Conservation (phyloP, 2,329 filamentous ascomycete genomes). For the Neoarthrinium moseri region DNA sequence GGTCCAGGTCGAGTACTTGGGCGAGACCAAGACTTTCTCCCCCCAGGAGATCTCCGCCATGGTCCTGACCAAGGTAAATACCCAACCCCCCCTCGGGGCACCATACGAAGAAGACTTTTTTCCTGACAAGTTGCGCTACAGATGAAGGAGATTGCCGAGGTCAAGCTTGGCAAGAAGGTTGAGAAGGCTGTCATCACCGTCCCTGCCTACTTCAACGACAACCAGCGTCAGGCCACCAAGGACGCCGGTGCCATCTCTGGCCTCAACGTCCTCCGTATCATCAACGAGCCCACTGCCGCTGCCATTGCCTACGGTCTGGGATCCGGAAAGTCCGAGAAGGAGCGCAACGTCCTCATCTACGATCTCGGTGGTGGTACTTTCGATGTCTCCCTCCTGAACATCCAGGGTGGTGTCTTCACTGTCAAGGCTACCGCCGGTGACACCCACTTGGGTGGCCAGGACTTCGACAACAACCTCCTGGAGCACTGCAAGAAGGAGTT, state of each 20-base stretch:
- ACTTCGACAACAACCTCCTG: slow-evolving; percentile 94
- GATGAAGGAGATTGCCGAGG: slow-evolving; percentile 99
- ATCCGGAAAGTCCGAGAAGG: slow-evolving; percentile 91
- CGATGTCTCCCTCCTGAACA: slow-evolving; percentile 98
- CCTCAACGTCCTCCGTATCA: slow-evolving; percentile 98
- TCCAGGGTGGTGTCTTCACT: slow-evolving; percentile 98
- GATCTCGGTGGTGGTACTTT: slow-evolving; percentile 99
- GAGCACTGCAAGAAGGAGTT: slow-evolving; percentile 98
- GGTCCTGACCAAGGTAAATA: slow-evolving; percentile 87
- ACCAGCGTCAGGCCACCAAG: slow-evolving; percentile 99
- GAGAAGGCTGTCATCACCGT: slow-evolving; percentile 99
- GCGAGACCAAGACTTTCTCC: slow-evolving; percentile 93
- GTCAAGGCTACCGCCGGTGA: slow-evolving; percentile 98
- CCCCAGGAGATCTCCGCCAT: slow-evolving; percentile 99
- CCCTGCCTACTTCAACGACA: slow-evolving; percentile 99
- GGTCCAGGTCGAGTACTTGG: slow-evolving; percentile 94
- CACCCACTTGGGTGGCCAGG: slow-evolving; percentile 91
- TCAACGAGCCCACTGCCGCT: slow-evolving; percentile 98
- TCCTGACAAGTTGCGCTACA: slow-evolving; percentile 34
- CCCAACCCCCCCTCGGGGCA: neutral
- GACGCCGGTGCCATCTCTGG: slow-evolving; percentile 97
- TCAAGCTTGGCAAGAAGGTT: slow-evolving; percentile 97
- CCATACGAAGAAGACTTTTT: neutral
- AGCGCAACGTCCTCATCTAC: slow-evolving; percentile 99
- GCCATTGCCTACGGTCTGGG: slow-evolving; percentile 98